Evolutionary conservation across 1,139 yeast species (phyloP).

Genomic region (Geotrichum australiense): DNA sequence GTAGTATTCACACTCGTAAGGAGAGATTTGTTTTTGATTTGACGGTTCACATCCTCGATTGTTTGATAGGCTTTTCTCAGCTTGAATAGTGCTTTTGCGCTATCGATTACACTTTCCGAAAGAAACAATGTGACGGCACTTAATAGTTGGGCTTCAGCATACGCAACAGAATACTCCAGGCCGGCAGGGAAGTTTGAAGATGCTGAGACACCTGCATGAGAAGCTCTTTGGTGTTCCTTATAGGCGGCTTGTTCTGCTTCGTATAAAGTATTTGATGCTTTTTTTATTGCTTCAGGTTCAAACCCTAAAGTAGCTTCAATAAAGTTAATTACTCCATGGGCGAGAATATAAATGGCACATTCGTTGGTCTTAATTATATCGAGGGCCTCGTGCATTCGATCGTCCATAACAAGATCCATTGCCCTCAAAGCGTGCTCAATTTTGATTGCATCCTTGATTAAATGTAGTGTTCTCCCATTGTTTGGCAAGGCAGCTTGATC

Average conservation of each 20-base stretch:
- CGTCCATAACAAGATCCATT: constrained; percentile 87
- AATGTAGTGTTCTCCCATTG: constrained; percentile 15
- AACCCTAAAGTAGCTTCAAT: constrained; percentile 90
- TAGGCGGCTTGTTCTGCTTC: constrained; percentile 67
- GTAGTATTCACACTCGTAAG: not conserved
- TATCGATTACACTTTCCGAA: constrained; percentile 64
- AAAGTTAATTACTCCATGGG: constrained; percentile 81
- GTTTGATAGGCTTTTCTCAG: constrained; percentile 84
- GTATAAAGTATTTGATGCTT: constrained; percentile 63
- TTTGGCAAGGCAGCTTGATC: constrained; percentile 1
- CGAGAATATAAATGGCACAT: constrained; percentile 41
- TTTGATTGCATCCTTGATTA: constrained; percentile 20
- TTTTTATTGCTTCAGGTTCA: constrained; percentile 77
- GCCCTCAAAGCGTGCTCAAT: constrained; percentile 76
- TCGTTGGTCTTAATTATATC: constrained; percentile 44
- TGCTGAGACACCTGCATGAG: constrained; percentile 50
- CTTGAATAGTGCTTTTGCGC: constrained; percentile 82
- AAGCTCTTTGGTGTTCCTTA: constrained; percentile 55
- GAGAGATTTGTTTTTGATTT: constrained; percentile 19
- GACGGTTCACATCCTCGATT: constrained; percentile 64
- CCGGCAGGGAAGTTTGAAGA: constrained; percentile 87
- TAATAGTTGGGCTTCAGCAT: constrained; percentile 79
- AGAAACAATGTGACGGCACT: constrained; percentile 69
- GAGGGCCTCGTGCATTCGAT: constrained; percentile 66
- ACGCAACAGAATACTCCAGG: constrained; percentile 83